Evolutionary conservation across 257 asterid genomes (phyloP), one percentile per base, ranked within the genome.

Genomic region (Haberlea rhodopensis): DNA sequence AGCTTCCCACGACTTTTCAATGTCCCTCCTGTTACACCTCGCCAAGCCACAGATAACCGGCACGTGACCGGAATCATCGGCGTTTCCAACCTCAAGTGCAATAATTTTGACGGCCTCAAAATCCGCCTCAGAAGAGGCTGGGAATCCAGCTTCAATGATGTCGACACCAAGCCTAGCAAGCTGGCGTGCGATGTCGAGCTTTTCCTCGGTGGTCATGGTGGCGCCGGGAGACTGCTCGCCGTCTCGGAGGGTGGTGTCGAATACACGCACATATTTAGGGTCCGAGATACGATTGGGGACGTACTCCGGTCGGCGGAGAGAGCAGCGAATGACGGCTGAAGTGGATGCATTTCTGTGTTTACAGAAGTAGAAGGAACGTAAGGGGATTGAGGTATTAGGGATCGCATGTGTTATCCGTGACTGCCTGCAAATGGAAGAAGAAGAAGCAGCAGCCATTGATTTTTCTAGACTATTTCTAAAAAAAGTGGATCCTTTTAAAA

Each of bases 181-280:
- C n/a, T 53, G 58, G 16, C 58, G 58, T 27, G 8, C 4, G 29
- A 92, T 83, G 53, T 81, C 90, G 13, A 92, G 86, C 83, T 92
- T 92, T 80, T 92, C 95, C 71, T 89, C 81, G 6, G 87, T 82
- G 51, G 97, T 92, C 94, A 92, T 90, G 57, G 97, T 89, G 63
- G 99, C 99, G 6, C 97, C 99, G 18, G 97, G 99, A 5, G 99
- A 92, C 76, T 92, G 99, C 64, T 92, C 97, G 23, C 99, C 99
- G 70, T 92, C 99, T 21, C 99, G 94, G 77, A 89, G 90, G 5
- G 99, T 92, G 55, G 99, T 92, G 70, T 92, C 99, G 66, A 89
- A 92, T 6, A 92, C 78, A 27, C 99, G 94, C 16, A 92, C 94
- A 49, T 92, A 92, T 6, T 84, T 89, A 1, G 96, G 86, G 82